Percentiles rank a stretch among this genome's conserved stretches.
phyloP scores from a whole-genome alignment of 2,329 filamentous ascomycete species.

The Neofusicoccum ribis region DNA sequence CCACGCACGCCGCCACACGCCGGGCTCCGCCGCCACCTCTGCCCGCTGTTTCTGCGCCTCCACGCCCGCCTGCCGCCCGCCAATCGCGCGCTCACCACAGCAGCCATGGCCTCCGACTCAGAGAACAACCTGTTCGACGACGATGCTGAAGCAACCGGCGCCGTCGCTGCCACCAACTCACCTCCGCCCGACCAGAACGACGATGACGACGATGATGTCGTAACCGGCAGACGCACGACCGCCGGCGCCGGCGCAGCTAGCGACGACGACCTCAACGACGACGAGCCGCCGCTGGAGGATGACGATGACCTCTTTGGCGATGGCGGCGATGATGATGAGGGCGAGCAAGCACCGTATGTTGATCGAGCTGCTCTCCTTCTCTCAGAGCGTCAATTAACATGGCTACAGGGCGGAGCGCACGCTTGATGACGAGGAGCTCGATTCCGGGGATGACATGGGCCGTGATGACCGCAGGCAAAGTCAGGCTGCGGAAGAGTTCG shows the following conservation, averaged over 20 bases:
- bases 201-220: constrained; percentile 19
- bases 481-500: constrained; percentile 46
- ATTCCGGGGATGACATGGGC: constrained; percentile 63
- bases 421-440: constrained; percentile 63
- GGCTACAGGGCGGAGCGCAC: constrained; percentile 42
- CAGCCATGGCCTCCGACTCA: constrained; percentile 41
- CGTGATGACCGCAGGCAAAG: constrained; percentile 62
- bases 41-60: neutral
- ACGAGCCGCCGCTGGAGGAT: constrained; percentile 28
- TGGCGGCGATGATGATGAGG: constrained; percentile 46
- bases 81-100: constrained; percentile 9
- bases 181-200: constrained; percentile 7
- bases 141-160: constrained; percentile 35
- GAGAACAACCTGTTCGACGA: constrained; percentile 31
- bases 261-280: constrained; percentile 30
- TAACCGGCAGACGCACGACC: constrained; percentile 6
- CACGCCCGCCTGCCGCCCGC: neutral
- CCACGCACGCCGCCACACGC: neutral
- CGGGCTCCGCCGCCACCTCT: neutral
- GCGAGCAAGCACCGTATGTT: constrained; percentile 27
- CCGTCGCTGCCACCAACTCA: constrained; percentile 29
- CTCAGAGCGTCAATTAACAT: neutral
- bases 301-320: constrained; percentile 37
- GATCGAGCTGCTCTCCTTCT: neutral
- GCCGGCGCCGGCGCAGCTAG: neutral